Evolutionary conservation across 352 stramenopile genomes (phyloP).

Genomic region (Thalassiosira livingstoniorum): DNA sequence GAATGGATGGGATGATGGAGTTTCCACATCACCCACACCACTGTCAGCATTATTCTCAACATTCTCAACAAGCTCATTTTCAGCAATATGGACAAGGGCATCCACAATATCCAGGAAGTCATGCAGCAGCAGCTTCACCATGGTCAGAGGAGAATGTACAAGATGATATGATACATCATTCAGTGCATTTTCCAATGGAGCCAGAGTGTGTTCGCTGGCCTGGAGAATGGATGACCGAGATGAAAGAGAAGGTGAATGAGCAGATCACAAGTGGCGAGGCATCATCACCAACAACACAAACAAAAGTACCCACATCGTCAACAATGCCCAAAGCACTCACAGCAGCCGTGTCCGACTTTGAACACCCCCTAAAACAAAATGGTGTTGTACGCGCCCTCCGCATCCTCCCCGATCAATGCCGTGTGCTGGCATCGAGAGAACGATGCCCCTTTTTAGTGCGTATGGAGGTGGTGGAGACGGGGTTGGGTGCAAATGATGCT

Average conservation of each 20-base stretch:
- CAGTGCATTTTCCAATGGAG: constrained; percentile 82
- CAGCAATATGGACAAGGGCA: constrained; percentile 3
- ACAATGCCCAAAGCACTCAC: not conserved
- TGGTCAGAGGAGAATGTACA: constrained; percentile 61
- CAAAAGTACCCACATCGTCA: not conserved
- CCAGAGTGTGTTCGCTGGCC: constrained; percentile 68
- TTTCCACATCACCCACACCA: too few species aligned
- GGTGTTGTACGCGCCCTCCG: constrained; percentile 77
- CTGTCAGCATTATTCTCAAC: too few species aligned
- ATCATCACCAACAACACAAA: not conserved
- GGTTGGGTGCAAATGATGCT: constrained; percentile 78
- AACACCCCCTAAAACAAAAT: constrained; percentile 47
- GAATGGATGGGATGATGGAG: too few species aligned
- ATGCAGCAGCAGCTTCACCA: constrained; percentile 5
- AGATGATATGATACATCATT: constrained; percentile 80
- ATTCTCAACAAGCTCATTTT: constrained; percentile 3
- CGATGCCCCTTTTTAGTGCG: constrained; percentile 82
- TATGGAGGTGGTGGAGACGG: constrained; percentile 81
- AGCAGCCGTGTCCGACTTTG: constrained; percentile 44
- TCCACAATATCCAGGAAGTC: constrained; percentile 10
- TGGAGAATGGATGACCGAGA: constrained; percentile 22
- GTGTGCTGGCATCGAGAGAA: constrained; percentile 75
- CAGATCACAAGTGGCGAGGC: not conserved
- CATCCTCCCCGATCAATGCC: constrained; percentile 73
- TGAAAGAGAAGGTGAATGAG: not conserved